Evolutionary conservation across 805 yeast genomes (phyloP).

Genomic region (Ogataea salicorniae): DNA sequence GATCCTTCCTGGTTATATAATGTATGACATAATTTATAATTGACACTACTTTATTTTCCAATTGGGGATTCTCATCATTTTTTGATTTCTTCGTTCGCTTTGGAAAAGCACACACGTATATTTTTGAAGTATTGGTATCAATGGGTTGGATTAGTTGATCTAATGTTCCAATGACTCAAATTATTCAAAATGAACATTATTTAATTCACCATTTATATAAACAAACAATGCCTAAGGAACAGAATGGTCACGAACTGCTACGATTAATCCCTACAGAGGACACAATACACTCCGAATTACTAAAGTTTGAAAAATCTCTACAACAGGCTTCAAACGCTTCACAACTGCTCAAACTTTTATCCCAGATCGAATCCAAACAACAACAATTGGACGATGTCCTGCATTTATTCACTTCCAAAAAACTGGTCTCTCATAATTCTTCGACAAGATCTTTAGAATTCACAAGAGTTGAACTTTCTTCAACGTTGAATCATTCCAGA

Average conservation of each 20-base stretch:
- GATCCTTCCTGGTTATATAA: too few species aligned
- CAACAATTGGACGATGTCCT: constrained; percentile 21
- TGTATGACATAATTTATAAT: too few species aligned
- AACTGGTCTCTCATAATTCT: constrained; percentile 35
- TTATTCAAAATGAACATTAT: too few species aligned
- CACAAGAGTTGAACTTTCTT: constrained; percentile 56
- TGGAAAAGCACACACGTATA: too few species aligned
- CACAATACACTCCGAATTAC: constrained; percentile 15
- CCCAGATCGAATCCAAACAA: constrained; percentile 22
- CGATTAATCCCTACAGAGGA: constrained; percentile 17
- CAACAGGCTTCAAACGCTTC: constrained; percentile 20
- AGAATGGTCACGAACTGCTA: neutral
- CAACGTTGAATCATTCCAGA: constrained; percentile 53
- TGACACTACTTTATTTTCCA: too few species aligned
- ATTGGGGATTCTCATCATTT: too few species aligned
- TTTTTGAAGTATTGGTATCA: too few species aligned
- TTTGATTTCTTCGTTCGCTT: too few species aligned
- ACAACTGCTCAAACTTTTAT: constrained; percentile 20
- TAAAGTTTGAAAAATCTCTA: constrained; percentile 18
- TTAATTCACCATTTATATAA: too few species aligned
- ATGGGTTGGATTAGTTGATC: too few species aligned
- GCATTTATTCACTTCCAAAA: constrained; percentile 23
- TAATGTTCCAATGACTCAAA: too few species aligned
- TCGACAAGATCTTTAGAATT: constrained; percentile 47
- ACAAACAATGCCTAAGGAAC: too few species aligned